Percentiles rank a stretch among this genome's conserved stretches.
Conservation (phyloP, 352 stramenopile species). For the Pythium myriotylum region DNA sequence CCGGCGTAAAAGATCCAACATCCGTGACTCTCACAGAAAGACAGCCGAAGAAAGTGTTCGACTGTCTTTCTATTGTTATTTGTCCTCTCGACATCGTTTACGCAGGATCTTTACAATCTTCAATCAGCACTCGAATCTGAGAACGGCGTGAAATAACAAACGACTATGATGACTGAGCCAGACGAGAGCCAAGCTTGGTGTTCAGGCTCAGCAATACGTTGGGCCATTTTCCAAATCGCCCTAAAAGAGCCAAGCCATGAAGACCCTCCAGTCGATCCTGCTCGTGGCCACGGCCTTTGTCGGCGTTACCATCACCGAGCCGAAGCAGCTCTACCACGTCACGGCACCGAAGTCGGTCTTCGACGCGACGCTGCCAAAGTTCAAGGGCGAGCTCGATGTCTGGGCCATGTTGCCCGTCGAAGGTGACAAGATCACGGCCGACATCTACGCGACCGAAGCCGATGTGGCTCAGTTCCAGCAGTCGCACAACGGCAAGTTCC, state of each 20-base stretch:
- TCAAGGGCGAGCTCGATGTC: slow-evolving; percentile 18
- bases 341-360: slow-evolving; percentile 1
- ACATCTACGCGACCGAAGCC: slow-evolving; percentile 18
- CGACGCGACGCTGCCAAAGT: slow-evolving; percentile 9
- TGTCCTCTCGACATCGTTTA: not conserved
- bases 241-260: slow-evolving; percentile 9
- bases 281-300: slow-evolving; percentile 2
- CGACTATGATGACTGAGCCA: not conserved
- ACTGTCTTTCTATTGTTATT: not conserved
- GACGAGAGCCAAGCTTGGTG: not conserved
- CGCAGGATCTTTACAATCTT: not conserved
- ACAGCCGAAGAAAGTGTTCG: no score
- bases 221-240: not conserved
- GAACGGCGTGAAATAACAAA: not conserved
- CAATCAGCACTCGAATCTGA: not conserved
- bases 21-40: no score
- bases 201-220: not conserved
- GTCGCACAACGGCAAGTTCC: not conserved
- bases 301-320: not conserved
- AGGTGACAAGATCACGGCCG: slow-evolving; percentile 13
- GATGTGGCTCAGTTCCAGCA: slow-evolving; percentile 10
- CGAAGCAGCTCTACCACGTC: not conserved
- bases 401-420: slow-evolving; percentile 6
- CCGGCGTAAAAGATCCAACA: no score
- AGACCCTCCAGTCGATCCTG: slow-evolving; percentile 21